Conservation (phyloP, 306 rosid species). For the Potentilla sterilis region DNA sequence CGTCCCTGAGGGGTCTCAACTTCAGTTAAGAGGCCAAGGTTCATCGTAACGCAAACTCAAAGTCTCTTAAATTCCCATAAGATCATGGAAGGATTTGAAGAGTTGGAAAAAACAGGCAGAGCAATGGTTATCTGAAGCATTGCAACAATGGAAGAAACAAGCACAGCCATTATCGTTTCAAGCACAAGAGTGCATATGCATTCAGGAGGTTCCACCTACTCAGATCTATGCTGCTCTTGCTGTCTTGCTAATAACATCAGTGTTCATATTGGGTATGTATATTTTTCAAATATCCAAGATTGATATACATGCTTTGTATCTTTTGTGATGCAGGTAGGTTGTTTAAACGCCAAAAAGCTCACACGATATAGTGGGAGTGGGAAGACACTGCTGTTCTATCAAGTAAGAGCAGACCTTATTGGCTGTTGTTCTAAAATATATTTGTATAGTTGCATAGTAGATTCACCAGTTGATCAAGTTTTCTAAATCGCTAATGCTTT, state of each 20-base stretch:
- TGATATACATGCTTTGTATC: neutral
- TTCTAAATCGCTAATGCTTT: neutral
- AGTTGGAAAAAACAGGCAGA: slow-evolving; percentile 38
- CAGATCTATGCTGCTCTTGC: slow-evolving; percentile 61
- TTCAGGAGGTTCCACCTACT: slow-evolving; percentile 47
- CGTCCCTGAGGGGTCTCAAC: neutral
- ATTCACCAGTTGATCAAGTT: neutral
- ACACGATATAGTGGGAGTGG: slow-evolving; percentile 85
- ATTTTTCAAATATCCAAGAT: neutral
- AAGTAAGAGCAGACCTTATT: slow-evolving; percentile 36
- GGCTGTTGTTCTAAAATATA: neutral
- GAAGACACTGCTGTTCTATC: slow-evolving; percentile 79
- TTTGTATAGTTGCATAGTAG: neutral
- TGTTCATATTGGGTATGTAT: slow-evolving; percentile 42
- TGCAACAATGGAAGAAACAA: no score
- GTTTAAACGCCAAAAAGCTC: slow-evolving; percentile 62
- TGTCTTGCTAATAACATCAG: slow-evolving; percentile 41
- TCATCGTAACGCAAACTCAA: neutral
- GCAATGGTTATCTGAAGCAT: neutral
- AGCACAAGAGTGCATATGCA: slow-evolving; percentile 28
- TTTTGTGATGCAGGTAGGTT: slow-evolving; percentile 52
- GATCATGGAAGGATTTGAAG: slow-evolving; percentile 31
- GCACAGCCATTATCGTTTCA: no score
- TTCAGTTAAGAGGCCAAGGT: neutral
- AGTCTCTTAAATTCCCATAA: neutral